Base-by-base conservation (phyloP, 176 grass and related monocot genomes). In the Chrysopogon serrulatus region DNA sequence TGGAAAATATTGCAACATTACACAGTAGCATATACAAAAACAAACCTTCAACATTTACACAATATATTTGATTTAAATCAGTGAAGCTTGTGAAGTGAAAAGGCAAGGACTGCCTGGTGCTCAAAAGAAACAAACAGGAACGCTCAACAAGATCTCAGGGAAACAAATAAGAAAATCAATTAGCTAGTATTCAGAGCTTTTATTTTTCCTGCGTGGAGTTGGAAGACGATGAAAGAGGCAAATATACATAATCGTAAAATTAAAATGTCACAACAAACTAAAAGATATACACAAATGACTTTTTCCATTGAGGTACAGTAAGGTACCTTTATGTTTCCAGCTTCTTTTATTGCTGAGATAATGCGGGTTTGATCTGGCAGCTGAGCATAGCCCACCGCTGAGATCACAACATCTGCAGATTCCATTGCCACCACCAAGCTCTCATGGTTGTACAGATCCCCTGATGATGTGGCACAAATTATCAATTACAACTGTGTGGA, bases 391-490 rank as follows among this genome's bases (percentile, higher is more conserved):
- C 93, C 87, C 18, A 95, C 79, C 1, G 85, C 86, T 4, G 93
- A 95, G 71, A 95, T 86, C 23, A 95, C 90, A 51, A 95, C 88
- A 57, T 95, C 90, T 33, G 77, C 71, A 10, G 74, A 83, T 65
- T 83, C 77, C 24, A 92, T 86, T 54, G 90, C 79, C 6, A 74
- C 57, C 74, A 95, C 71, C 65, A 90, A 68, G 76, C 93, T 90
- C 57, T 88, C 83, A 64, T 84, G 86, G 59, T 92, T 77, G 53
- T 90, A 86, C 80, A 95, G 53, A 95, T 92, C 93, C 31, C 93
- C 93, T 95, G 21, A 73, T 23, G 6, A 36, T 32, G 21, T 37
- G 75, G 56, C 60, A 74, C 40, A 36, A 80, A 65, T 41, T 19
- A 42, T 75, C 8, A 23, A 48, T 10, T 45, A 60, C 30, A 80